Evolutionary conservation across 1,284 basidiomycete genomes (phyloP).

Genomic region (Sanguinoderma infundibulare): DNA sequence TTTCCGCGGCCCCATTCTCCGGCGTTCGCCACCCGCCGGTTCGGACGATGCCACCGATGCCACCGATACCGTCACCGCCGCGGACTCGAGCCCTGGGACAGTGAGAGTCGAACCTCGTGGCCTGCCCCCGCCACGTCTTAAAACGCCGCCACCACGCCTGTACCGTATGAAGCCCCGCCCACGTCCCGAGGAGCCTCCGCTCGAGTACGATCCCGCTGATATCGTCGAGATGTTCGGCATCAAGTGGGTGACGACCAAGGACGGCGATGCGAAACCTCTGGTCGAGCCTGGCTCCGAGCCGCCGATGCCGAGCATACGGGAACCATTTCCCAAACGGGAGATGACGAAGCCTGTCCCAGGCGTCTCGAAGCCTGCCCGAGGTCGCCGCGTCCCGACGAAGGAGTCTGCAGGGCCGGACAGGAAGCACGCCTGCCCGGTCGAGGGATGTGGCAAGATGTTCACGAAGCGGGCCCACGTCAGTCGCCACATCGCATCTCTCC

Average conservation of each 20-base stretch:
- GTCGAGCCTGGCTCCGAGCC: not conserved
- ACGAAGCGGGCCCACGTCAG: constrained; percentile 78
- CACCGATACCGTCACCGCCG: no score
- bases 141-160: constrained; percentile 13
- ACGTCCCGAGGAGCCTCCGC: constrained; percentile 2
- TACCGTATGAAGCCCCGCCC: constrained; percentile 5
- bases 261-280: constrained; percentile 5
- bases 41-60: not conserved
- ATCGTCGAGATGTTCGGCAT: constrained; percentile 4
- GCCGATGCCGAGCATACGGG: not conserved
- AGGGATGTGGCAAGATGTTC: constrained; percentile 75
- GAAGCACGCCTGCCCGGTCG: constrained; percentile 66
- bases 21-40: constrained; percentile 4
- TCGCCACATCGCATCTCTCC: constrained; percentile 76
- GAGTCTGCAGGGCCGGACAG: constrained; percentile 33
- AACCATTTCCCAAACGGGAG: not conserved
- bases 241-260: constrained; percentile 2
- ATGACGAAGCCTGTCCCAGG: constrained; percentile 57
- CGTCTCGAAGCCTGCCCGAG: constrained; percentile 73
- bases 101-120: constrained; percentile 15
- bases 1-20: constrained; percentile 18
- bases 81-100: no score
- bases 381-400: constrained; percentile 65
- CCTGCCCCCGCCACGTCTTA: constrained; percentile 15
- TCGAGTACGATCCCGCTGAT: not conserved